phyloP scores from a whole-genome alignment of 371 early-diverging fungal species.

The Apophysomyces variabilis region DNA sequence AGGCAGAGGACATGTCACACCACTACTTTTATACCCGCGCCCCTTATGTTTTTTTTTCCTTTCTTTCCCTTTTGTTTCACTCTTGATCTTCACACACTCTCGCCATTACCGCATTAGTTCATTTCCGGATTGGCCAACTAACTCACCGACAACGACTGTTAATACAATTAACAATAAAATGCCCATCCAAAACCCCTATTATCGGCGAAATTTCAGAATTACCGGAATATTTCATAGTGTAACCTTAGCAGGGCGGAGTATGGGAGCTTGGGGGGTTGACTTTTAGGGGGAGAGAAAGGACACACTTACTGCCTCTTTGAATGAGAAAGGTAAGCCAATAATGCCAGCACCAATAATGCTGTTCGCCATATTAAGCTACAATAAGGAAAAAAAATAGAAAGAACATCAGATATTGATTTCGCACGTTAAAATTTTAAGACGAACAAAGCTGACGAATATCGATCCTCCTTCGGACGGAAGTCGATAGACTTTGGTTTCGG shows the following conservation, averaged over 20 bases:
- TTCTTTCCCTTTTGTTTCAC: background rate
- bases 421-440: constrained; percentile 21
- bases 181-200: constrained; percentile 66
- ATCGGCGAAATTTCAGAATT: constrained; percentile 10
- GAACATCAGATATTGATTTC: too few species aligned
- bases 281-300: background rate
- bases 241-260: background rate
- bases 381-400: constrained; percentile 21
- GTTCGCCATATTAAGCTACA: constrained; percentile 76
- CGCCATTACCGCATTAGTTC: constrained; percentile 7
- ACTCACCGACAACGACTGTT: constrained; percentile 67
- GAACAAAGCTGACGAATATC: constrained; percentile 51
- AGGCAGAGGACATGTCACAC: background rate
- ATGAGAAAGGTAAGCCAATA: constrained; percentile 67
- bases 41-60: background rate
- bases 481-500: constrained; percentile 34
- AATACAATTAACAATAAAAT: constrained; percentile 62
- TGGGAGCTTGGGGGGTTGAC: background rate
- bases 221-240: constrained; percentile 7
- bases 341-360: constrained; percentile 81
- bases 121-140: constrained; percentile 1
- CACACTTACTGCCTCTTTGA: constrained; percentile 59
- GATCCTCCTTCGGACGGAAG: constrained; percentile 53
- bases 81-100: background rate
- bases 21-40: background rate